Percentiles rank a stretch among this genome's conserved stretches.
phyloP scores from a whole-genome alignment of 2,329 filamentous ascomycete species.

The Didymella arachidicola region DNA sequence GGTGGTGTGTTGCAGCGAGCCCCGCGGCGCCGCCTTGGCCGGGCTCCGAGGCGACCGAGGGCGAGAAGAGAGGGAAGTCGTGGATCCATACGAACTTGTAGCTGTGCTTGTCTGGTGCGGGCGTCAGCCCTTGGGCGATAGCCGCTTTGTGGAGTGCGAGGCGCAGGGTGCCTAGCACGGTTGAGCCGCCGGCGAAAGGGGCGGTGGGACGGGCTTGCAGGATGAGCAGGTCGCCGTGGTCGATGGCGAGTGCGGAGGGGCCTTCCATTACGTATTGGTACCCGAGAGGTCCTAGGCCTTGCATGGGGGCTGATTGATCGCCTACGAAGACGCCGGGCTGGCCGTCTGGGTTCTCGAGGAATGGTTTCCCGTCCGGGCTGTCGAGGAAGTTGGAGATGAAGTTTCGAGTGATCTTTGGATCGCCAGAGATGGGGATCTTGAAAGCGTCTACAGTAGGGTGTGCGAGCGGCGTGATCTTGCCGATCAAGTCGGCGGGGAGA shows the following conservation, averaged over 20 bases:
- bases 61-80: constrained; percentile 92
- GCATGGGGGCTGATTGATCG: constrained; percentile 75
- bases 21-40: constrained; percentile 84
- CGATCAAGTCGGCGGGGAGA: constrained; percentile 69
- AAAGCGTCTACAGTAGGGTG: constrained; percentile 78
- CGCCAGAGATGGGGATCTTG: constrained; percentile 67
- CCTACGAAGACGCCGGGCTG: constrained; percentile 80
- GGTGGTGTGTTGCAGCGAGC: constrained; percentile 89
- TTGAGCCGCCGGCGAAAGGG: constrained; percentile 76
- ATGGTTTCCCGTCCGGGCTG: constrained; percentile 62
- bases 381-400: constrained; percentile 78
- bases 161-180: constrained; percentile 74
- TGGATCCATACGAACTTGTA: constrained; percentile 85
- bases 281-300: constrained; percentile 79
- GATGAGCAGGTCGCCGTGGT: constrained; percentile 77
- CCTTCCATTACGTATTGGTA: constrained; percentile 71
- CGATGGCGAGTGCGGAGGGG: constrained; percentile 61
- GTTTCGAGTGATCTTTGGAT: constrained; percentile 62
- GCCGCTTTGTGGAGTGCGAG: constrained; percentile 73
- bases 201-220: constrained; percentile 77
- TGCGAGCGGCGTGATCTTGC: constrained; percentile 75
- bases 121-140: constrained; percentile 67
- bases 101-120: constrained; percentile 55
- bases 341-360: constrained; percentile 75
- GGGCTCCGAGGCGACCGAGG: constrained; percentile 67